Percentiles rank a stretch among this genome's conserved stretches.
Evolutionary conservation across 169 alveolate genomes (phyloP).

Genomic region (Pseudocohnilembus persalinus): DNA sequence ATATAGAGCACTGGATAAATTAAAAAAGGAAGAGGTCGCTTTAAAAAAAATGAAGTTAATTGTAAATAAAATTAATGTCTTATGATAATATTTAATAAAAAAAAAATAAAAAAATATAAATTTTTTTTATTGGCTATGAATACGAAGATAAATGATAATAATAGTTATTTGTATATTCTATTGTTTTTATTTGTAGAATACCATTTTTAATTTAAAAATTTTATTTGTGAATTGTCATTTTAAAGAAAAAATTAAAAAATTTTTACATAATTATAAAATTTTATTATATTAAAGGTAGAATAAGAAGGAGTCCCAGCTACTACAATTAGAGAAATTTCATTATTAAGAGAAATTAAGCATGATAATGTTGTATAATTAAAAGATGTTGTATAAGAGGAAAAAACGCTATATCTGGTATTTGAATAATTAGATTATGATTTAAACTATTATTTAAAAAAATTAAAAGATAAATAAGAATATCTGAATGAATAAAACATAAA

Average conservation of each 20-base stretch:
- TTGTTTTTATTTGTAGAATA: too few relatives aligned
- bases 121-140: too few relatives aligned
- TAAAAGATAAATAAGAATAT: constrained; percentile 49
- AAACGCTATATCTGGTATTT: constrained; percentile 69
- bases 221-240: too few relatives aligned
- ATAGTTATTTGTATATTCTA: too few relatives aligned
- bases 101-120: too few relatives aligned
- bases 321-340: constrained; percentile 79
- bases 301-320: constrained; percentile 79
- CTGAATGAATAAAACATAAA: constrained; percentile 44
- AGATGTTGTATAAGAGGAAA: constrained; percentile 67
- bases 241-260: neutral
- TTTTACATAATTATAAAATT: neutral
- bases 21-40: constrained; percentile 91
- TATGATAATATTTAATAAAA: neutral
- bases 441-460: constrained; percentile 57
- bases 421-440: constrained; percentile 75
- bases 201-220: too few relatives aligned
- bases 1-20: constrained; percentile 78
- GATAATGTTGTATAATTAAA: constrained; percentile 68
- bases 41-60: constrained; percentile 87
- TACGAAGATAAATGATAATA: too few relatives aligned
- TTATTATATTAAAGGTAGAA: constrained; percentile 84
- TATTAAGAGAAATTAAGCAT: constrained; percentile 72
- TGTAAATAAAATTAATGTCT: neutral